Evolutionary conservation across 2,329 filamentous ascomycete species (phyloP), one percentile per base, ranked within the genome.

Genomic region (Colletotrichum phormii): DNA sequence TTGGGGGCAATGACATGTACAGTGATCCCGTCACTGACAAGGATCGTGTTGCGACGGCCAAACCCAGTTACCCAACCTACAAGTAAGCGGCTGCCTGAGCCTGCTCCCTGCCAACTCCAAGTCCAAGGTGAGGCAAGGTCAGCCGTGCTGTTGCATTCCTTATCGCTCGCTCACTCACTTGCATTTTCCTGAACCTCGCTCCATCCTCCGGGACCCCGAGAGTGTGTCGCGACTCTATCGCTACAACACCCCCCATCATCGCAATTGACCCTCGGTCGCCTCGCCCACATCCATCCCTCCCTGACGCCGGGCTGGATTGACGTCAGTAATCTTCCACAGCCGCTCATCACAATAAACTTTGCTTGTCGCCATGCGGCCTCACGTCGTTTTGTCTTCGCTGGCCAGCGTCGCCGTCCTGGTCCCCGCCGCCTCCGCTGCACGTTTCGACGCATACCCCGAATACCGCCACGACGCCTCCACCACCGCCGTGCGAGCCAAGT

Each of bases 351-450:
- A 51, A 37, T 37, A 22, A 13, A 26, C 46, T 35, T 18, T 46
- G 15, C 18, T 46, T 46, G n/a, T 54, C 65, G 57, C 68, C 15
- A 74, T 74, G 72, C 72, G 69, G 46, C 59, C 60, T 37, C 70
- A 51, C 35, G 49, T 42, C n/a, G 51, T 69, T 18, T 37, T 72
- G 15, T 60, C 64, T 33, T 46, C 42, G 18, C 15, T 72, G 22
- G 60, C 63, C 49, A 49, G 54, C 55, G 12, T 73, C 12, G 61
- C 37, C 18, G 51, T 80, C 59, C 71, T 81, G 29, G 63, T 78
- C 15, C 77, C 79, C 37, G 73, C 76, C 67, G 79, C 74, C 70
- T 62, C 77, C 57, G 80, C 77, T 63, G 79, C 78, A 33, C 80
- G 80, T 58, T 79, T 82, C 73, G 77, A 73, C 49, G 60, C 68